Evolutionary conservation across 1,284 basidiomycete species (phyloP).

Genomic region (Peniophora sp.): DNA sequence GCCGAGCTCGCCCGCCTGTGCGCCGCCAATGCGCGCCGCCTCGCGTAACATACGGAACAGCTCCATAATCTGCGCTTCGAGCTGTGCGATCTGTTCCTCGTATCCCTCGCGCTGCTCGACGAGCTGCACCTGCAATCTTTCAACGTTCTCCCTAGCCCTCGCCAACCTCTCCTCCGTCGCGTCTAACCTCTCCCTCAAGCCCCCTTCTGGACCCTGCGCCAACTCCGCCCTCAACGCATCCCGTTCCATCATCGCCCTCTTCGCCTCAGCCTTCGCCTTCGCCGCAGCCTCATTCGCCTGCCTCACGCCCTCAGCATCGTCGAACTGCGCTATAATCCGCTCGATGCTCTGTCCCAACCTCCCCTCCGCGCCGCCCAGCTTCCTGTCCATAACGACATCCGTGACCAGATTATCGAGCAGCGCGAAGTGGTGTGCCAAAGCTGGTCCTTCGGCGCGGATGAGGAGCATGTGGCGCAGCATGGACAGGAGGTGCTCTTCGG

Average conservation of each 20-base stretch:
- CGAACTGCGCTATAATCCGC: conserved; percentile 84
- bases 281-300: conserved; percentile 73
- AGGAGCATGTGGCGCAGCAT: conserved; percentile 91
- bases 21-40: conserved; percentile 39
- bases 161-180: conserved; percentile 77
- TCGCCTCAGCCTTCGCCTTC: conserved; percentile 56
- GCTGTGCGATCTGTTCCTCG: conserved; percentile 81
- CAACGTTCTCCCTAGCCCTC: conserved; percentile 72
- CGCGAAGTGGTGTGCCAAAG: conserved; percentile 84
- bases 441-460: conserved; percentile 82
- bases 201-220: conserved; percentile 72
- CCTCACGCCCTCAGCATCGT: conserved; percentile 84
- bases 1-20: too few species aligned
- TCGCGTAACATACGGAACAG: conserved; percentile 90
- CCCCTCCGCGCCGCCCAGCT: conserved; percentile 76
- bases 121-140: conserved; percentile 71
- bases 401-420: conserved; percentile 91
- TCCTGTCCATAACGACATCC: conserved; percentile 91
- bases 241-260: conserved; percentile 63
- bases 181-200: conserved; percentile 67
- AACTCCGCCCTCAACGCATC: conserved; percentile 77
- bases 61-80: conserved; percentile 91
- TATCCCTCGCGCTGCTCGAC: conserved; percentile 77
- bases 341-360: conserved; percentile 88
- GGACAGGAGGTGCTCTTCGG: conserved; percentile 83